Evolutionary conservation across 1,284 basidiomycete genomes (phyloP).

Genomic region (Filobasidium uniguttulatum): DNA sequence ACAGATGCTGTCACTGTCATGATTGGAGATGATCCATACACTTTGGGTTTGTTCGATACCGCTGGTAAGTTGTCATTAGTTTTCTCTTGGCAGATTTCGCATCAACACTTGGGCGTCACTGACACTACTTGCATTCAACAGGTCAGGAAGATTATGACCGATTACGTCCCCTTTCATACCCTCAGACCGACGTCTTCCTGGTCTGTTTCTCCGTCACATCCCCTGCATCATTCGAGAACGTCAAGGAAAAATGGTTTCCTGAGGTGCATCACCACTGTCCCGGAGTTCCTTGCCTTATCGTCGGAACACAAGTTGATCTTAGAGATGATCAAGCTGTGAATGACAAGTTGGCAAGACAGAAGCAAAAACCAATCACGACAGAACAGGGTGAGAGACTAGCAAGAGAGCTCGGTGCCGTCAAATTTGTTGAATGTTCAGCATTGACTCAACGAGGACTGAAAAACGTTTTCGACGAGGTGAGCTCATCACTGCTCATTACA

Average conservation of each 20-base stretch:
- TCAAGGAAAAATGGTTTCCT: conserved; percentile 99
- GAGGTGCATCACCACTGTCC: conserved; percentile 99
- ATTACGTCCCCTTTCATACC: conserved; percentile 95
- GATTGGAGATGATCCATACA: conserved; percentile 99
- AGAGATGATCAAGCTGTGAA: conserved; percentile 83
- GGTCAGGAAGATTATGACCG: conserved; percentile 99
- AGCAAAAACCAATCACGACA: conserved; percentile 76
- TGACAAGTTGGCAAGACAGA: conserved; percentile 90
- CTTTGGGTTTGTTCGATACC: conserved; percentile 95
- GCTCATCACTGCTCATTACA: conserved; percentile 23
- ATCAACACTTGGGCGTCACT: conserved; percentile 6
- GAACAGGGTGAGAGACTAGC: conserved; percentile 90
- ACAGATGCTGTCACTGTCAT: conserved; percentile 97
- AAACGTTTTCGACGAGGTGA: conserved; percentile 98
- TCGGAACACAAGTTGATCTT: conserved; percentile 96
- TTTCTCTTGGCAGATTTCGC: neutral
- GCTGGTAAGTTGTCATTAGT: conserved; percentile 51
- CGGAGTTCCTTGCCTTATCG: conserved; percentile 97
- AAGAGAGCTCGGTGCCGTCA: conserved; percentile 89
- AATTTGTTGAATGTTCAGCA: conserved; percentile 98
- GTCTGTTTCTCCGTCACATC: conserved; percentile 99
- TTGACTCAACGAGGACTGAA: conserved; percentile 98
- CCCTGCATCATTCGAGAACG: conserved; percentile 98
- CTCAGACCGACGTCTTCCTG: conserved; percentile 98
- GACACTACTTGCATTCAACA: conserved; percentile 26